Evolutionary conservation across 1,284 basidiomycete genomes (phyloP).

Genomic region (Singerocomus rubriflavus): DNA sequence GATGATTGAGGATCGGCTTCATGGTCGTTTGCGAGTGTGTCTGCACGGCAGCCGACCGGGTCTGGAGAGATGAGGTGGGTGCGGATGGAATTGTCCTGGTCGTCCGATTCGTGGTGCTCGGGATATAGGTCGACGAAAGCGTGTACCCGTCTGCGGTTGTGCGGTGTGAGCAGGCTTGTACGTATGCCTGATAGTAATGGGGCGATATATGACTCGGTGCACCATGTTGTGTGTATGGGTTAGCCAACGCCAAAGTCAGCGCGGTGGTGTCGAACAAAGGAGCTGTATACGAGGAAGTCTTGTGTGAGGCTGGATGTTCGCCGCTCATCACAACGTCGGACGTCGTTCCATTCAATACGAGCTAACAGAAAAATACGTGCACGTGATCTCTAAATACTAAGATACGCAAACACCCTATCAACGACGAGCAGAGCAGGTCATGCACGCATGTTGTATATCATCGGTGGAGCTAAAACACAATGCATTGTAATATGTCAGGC

Average conservation of each 20-base stretch:
- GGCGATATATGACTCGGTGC: slow-evolving; percentile 34
- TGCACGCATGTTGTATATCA: slow-evolving; percentile 32
- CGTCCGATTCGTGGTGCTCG: slow-evolving; percentile 16
- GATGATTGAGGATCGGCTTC: slow-evolving; percentile 18
- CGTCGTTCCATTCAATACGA: not conserved
- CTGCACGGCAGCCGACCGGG: slow-evolving; percentile 3
- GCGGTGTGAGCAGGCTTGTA: slow-evolving; percentile 35
- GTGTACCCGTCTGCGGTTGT: slow-evolving; percentile 55
- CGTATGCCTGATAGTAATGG: slow-evolving; percentile 63
- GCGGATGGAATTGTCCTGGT: slow-evolving; percentile 10
- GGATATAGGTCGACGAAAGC: slow-evolving; percentile 49
- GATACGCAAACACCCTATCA: slow-evolving; percentile 2
- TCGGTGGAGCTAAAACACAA: slow-evolving; percentile 33
- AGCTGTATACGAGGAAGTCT: slow-evolving; percentile 6
- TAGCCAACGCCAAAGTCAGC: slow-evolving; percentile 35
- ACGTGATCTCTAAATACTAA: slow-evolving; percentile 24
- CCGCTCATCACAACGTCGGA: slow-evolving; percentile 13
- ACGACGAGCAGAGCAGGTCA: slow-evolving; percentile 17
- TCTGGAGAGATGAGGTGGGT: not conserved
- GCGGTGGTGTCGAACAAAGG: slow-evolving; percentile 23
- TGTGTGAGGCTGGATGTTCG: slow-evolving; percentile 13
- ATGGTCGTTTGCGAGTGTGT: slow-evolving; percentile 2
- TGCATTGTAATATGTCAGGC: slow-evolving; percentile 36
- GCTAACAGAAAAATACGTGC: slow-evolving; percentile 1
- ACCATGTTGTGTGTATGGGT: slow-evolving; percentile 39